Evolutionary conservation across 2,329 filamentous ascomycete genomes (phyloP).

Genomic region (Ophiostoma angusticollis): DNA sequence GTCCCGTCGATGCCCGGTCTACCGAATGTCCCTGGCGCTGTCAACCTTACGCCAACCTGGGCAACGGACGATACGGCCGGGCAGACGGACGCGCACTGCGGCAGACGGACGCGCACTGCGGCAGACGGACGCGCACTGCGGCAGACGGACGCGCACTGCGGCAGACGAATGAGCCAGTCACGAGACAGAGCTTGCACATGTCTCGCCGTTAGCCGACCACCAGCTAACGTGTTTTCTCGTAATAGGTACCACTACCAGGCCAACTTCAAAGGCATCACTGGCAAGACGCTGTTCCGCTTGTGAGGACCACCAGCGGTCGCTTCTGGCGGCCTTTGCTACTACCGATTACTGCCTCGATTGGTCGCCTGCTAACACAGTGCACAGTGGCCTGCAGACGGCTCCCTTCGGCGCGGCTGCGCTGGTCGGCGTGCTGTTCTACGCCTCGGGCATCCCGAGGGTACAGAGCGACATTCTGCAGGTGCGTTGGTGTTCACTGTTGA

Average conservation of each 20-base stretch:
- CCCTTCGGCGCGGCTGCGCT: slow-evolving; percentile 45
- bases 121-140: too few species aligned
- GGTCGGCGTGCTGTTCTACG: slow-evolving; percentile 45
- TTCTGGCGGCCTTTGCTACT: too few species aligned
- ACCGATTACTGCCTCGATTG: too few species aligned
- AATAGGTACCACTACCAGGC: slow-evolving; percentile 49
- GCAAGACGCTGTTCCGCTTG: slow-evolving; percentile 21
- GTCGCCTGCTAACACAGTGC: background rate
- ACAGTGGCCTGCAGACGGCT: slow-evolving; percentile 38
- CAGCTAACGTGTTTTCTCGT: slow-evolving; percentile 1
- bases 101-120: too few species aligned
- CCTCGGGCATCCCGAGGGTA: slow-evolving; percentile 49
- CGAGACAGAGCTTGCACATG: too few species aligned
- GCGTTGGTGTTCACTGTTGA: slow-evolving; percentile 5
- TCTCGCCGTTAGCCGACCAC: too few species aligned
- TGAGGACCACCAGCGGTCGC: background rate
- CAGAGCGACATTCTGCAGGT: slow-evolving; percentile 47
- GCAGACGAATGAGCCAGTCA: too few species aligned
- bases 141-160: too few species aligned
- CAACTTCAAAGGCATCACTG: slow-evolving; percentile 40
- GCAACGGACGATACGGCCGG: background rate
- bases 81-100: too few species aligned
- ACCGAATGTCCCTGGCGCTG: too few species aligned
- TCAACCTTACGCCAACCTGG: too few species aligned
- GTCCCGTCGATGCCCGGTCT: too few species aligned